Evolutionary conservation across 2,329 filamentous ascomycete genomes (phyloP).

Genomic region (Penicillium olsonii): DNA sequence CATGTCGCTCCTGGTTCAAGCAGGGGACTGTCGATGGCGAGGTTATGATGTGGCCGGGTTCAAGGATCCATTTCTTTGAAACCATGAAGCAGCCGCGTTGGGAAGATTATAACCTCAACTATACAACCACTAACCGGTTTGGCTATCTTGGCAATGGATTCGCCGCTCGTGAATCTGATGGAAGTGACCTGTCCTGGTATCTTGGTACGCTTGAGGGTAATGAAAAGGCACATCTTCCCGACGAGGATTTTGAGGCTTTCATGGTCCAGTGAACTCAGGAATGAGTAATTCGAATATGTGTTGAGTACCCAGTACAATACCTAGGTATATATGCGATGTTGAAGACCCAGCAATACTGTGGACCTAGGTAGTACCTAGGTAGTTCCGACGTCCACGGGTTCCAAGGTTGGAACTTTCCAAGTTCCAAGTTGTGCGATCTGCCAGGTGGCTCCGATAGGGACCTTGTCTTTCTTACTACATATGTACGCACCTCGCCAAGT

Average conservation of each 20-base stretch:
- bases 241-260: slow-evolving; percentile 13
- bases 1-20: slow-evolving; percentile 23
- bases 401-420: too few relatives aligned
- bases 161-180: slow-evolving; percentile 19
- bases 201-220: slow-evolving; percentile 9
- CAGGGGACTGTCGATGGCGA: slow-evolving; percentile 12
- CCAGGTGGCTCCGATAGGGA: too few relatives aligned
- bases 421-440: too few relatives aligned
- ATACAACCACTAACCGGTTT: slow-evolving; percentile 18
- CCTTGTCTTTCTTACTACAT: too few relatives aligned
- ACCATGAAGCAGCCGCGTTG: slow-evolving; percentile 23
- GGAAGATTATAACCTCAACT: slow-evolving; percentile 28
- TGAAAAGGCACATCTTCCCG: slow-evolving; percentile 7
- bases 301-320: too few relatives aligned
- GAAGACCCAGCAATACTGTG: too few relatives aligned
- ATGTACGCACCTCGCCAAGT: too few relatives aligned
- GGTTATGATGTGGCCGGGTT: slow-evolving; percentile 24
- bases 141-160: slow-evolving; percentile 24
- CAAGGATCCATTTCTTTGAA: slow-evolving; percentile 27
- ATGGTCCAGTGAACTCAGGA: slow-evolving; percentile 1
- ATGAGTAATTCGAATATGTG: background rate
- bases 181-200: slow-evolving; percentile 13
- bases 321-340: too few relatives aligned
- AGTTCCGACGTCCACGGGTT: too few relatives aligned
- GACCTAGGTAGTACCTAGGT: too few relatives aligned